Conservation (phyloP, 306 rosid genomes). For the Prosopis cineraria region DNA sequence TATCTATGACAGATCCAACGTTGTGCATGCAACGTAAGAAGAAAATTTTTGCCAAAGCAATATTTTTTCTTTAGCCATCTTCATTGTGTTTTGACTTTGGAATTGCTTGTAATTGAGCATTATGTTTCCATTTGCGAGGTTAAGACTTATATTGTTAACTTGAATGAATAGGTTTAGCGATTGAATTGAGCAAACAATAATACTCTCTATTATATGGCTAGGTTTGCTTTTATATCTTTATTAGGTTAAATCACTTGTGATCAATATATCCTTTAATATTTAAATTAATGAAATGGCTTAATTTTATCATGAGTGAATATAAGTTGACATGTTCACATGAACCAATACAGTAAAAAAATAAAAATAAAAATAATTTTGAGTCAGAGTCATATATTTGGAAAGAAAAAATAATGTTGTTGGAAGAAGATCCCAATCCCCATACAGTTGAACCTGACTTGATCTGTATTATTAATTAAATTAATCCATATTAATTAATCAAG, state of each 20-base stretch:
- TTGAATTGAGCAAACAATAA: not conserved
- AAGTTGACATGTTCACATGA: not conserved
- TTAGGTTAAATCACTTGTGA: not conserved
- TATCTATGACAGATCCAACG: not conserved
- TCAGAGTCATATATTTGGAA: not conserved
- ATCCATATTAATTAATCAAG: no score
- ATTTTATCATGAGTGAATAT: not conserved
- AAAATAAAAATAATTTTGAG: no score
- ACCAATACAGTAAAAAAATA: no score
- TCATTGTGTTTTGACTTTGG: slow-evolving; percentile 1
- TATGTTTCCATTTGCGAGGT: not conserved
- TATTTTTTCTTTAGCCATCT: not conserved
- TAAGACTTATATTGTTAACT: not conserved
- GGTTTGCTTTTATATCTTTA: not conserved
- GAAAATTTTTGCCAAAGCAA: not conserved
- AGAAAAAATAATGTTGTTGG: no score
- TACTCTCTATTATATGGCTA: not conserved
- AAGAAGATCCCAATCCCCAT: no score
- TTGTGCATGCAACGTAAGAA: not conserved
- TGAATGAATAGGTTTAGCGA: not conserved
- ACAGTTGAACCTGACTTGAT: no score
- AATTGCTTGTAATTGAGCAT: not conserved
- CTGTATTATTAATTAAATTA: no score
- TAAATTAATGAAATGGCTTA: not conserved
- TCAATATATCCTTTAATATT: not conserved